Evolutionary conservation across 352 stramenopile species (phyloP).

Genomic region (Globisporangium cylindrosporum): DNA sequence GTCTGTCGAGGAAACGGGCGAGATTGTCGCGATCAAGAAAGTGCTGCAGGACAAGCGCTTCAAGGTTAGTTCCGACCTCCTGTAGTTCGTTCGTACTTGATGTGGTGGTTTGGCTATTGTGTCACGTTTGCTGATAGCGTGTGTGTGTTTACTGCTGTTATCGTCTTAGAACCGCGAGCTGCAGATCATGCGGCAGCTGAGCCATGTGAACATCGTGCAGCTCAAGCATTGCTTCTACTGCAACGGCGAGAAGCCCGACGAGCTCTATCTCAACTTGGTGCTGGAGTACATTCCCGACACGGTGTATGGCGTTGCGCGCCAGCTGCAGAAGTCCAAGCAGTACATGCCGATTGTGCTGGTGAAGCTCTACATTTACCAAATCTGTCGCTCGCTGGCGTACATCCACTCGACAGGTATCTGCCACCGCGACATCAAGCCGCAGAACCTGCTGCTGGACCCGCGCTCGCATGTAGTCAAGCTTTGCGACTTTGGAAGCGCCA

Average conservation of each 20-base stretch:
- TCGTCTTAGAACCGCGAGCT: constrained; percentile 95
- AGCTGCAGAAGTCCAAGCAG: constrained; percentile 97
- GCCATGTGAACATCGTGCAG: constrained; percentile 98
- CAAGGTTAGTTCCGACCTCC: constrained; percentile 69
- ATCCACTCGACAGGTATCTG: constrained; percentile 98
- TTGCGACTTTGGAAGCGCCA: constrained; percentile 98
- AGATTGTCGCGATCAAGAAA: constrained; percentile 99
- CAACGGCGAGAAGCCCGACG: constrained; percentile 93
- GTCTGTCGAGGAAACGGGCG: constrained; percentile 94
- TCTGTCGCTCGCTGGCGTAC: constrained; percentile 96
- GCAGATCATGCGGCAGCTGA: constrained; percentile 99
- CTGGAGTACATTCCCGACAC: constrained; percentile 99
- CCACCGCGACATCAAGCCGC: constrained; percentile 99
- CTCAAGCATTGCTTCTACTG: constrained; percentile 99
- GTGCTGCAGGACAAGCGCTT: constrained; percentile 99
- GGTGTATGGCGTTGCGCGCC: constrained; percentile 95
- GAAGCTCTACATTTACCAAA: constrained; percentile 99
- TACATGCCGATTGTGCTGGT: constrained; percentile 96
- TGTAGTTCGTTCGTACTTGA: neutral
- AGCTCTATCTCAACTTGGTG: constrained; percentile 99
- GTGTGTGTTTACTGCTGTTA: constrained; percentile 1
- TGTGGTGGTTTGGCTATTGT: neutral
- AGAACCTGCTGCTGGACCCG: constrained; percentile 98
- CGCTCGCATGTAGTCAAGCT: constrained; percentile 98
- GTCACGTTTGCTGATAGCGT: neutral